A percentile compares a stretch with the other conserved stretches of the same genome.
Conservation (phyloP, 805 yeast species). For the Zygosaccharomyces rouxii region DNA sequence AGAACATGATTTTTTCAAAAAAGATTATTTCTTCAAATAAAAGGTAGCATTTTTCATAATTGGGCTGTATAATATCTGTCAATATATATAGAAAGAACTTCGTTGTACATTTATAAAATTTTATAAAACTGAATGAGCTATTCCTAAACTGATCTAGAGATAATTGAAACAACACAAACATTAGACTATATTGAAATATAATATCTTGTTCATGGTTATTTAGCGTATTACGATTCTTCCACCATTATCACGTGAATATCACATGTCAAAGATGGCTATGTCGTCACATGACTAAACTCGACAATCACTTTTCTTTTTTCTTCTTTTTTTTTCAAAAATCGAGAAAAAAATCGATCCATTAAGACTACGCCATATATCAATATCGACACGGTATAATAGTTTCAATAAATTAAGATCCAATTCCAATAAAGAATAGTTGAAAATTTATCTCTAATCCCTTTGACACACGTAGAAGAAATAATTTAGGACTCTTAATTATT, state of each 20-base stretch:
- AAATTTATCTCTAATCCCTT: background rate
- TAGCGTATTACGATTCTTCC: background rate
- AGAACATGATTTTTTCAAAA: conserved; percentile 1
- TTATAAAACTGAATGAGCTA: background rate
- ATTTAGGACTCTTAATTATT: background rate
- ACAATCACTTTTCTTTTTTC: background rate
- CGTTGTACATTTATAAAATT: background rate
- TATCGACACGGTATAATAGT: background rate
- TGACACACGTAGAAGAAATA: background rate
- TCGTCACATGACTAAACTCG: background rate
- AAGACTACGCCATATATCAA: background rate
- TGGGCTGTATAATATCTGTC: conserved; percentile 8
- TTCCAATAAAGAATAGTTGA: background rate
- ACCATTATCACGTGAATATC: background rate
- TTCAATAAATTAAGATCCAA: background rate
- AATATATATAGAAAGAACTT: background rate
- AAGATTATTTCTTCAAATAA: background rate
- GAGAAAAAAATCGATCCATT: background rate
- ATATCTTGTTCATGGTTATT: background rate
- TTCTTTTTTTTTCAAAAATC: background rate
- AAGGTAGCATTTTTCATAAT: conserved; percentile 5
- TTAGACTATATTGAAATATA: too few species aligned
- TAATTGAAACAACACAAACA: too few species aligned
- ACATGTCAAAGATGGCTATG: background rate
- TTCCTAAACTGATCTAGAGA: background rate